Base-by-base conservation (phyloP, 345 rosid genomes). In the Lumnitzera littorea region DNA sequence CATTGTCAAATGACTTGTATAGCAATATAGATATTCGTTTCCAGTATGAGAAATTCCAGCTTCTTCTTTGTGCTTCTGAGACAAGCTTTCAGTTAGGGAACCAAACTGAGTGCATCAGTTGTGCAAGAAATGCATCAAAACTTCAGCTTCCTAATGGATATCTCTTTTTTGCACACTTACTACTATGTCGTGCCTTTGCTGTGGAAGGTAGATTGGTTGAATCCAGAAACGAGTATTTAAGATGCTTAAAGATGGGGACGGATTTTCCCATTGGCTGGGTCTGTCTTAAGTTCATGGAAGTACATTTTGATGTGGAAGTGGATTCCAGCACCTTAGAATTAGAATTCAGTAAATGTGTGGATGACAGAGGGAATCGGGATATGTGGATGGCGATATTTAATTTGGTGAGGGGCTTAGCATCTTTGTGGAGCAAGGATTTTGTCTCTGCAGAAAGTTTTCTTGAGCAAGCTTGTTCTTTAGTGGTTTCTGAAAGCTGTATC, bases 51-150 rank as follows among this genome's bases (percentile, higher is more conserved):
- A 90, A 84, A 77, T 84, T 94, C 67, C 96, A 82, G 81, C 87
- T 90, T 79, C 70, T 86, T 57, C 94, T 94, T 61, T 88, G 91
- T 67, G 85, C 87, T 67, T 80, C 99, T 61, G 97, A 94, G 81
- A 75, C 82, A 48, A 67, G 78, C 79, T 79, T 90, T 76, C 96
- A 83, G 76, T 65, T 70, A 46, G 73, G 89, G 55, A 74, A 83
- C 67, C 60, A 59, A 65, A 25, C 46, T 15, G 82, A 61, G 27
- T 80, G 86, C 60, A 75, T 85, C 49, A 70, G 55, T 60, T 65
- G 70, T 72, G 89, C 89, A 36, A 76, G 61, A 70, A 69, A 71
- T 46, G 95, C 91, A 51, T 79, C 85, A 61, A 76, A 76, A 20
- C 84, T 86, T 61, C 61, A 46, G 15, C 81, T 90, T 73, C 95